Percentiles rank a stretch among this genome's conserved stretches.
phyloP scores from a whole-genome alignment of 768 basidiomycete species.

The Austroboletus eburneus region DNA sequence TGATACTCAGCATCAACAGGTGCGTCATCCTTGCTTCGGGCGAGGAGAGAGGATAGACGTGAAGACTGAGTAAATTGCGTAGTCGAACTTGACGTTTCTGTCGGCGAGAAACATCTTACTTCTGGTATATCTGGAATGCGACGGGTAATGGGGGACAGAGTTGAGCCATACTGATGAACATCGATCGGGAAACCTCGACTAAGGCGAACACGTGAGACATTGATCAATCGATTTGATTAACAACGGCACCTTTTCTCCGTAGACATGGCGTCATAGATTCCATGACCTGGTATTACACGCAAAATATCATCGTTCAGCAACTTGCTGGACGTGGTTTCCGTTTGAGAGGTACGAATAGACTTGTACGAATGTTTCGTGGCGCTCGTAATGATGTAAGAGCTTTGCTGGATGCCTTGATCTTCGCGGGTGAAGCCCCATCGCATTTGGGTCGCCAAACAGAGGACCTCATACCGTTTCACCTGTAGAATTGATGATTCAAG shows the following conservation, averaged over 20 bases:
- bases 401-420: conserved; percentile 12
- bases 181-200: background rate
- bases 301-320: conserved; percentile 15
- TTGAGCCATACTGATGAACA: conserved; percentile 1
- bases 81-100: background rate
- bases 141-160: conserved; percentile 19
- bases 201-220: background rate
- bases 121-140: too few relatives aligned
- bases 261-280: background rate
- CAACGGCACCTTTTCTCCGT: conserved; percentile 2
- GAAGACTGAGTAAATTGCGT: background rate
- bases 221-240: background rate
- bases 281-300: conserved; percentile 14
- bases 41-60: background rate
- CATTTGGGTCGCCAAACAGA: conserved; percentile 27
- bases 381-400: conserved; percentile 17
- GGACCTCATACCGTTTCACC: conserved; percentile 27
- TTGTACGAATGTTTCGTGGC: background rate
- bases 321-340: background rate
- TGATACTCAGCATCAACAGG: background rate
- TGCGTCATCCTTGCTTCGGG: background rate
- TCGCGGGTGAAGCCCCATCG: conserved; percentile 17
- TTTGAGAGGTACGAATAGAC: background rate
- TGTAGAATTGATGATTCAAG: conserved; percentile 1
- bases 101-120: conserved; percentile 7